Evolutionary conservation across 495 filamentous ascomycete genomes (phyloP).

Genomic region (Penicillium subrubescens): DNA sequence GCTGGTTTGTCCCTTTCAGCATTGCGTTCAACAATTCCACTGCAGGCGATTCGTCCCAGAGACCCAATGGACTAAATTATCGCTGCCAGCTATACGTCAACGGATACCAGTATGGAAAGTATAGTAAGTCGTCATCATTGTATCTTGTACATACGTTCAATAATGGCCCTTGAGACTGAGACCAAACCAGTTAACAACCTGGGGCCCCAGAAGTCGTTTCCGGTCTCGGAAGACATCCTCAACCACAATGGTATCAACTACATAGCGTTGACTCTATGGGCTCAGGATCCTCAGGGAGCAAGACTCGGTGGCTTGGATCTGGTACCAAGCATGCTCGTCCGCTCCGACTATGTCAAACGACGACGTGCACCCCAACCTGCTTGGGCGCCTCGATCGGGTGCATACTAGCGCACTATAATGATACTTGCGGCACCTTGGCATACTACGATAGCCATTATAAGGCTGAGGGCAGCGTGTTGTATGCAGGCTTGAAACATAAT

Average conservation of each 20-base stretch:
- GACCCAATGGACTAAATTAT: slow-evolving; percentile 36
- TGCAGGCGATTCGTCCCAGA: slow-evolving; percentile 3
- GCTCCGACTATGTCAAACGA: slow-evolving; percentile 16
- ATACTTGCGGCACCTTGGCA: neutral
- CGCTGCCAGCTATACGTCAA: slow-evolving; percentile 64
- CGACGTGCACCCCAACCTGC: slow-evolving; percentile 7
- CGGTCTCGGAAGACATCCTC: slow-evolving; percentile 64
- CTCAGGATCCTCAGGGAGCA: slow-evolving; percentile 41
- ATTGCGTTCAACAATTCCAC: slow-evolving; percentile 51
- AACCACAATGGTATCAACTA: slow-evolving; percentile 60
- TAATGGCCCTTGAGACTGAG: neutral
- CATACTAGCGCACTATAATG: slow-evolving; percentile 12
- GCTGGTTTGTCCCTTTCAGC: slow-evolving; percentile 59
- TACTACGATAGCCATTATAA: neutral
- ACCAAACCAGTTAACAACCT: slow-evolving; percentile 45
- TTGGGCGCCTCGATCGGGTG: slow-evolving; percentile 5
- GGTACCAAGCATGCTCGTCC: slow-evolving; percentile 11
- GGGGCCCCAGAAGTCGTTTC: slow-evolving; percentile 65
- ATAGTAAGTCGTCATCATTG: slow-evolving; percentile 29
- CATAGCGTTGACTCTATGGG: slow-evolving; percentile 59
- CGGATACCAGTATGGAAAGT: slow-evolving; percentile 72
- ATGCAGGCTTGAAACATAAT: neutral
- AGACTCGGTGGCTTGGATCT: slow-evolving; percentile 9
- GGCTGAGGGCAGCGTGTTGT: neutral
- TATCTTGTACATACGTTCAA: neutral